Evolutionary conservation across 2,329 filamentous ascomycete species (phyloP), one percentile per base, ranked within the genome.

Genomic region (Paraconiothyrium brasiliense): DNA sequence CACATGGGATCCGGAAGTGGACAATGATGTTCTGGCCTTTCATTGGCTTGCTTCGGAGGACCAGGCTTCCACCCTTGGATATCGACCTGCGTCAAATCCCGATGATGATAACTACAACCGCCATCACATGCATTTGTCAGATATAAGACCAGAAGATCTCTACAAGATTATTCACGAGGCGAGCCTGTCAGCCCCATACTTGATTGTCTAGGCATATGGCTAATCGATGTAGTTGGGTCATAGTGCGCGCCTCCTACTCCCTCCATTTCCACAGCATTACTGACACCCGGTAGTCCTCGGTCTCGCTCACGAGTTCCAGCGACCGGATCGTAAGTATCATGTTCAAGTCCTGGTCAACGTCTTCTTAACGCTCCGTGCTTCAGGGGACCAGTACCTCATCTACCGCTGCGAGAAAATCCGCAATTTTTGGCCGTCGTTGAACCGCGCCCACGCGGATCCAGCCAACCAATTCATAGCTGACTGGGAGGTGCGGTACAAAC

Each of bases 191-290:
- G 34, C 24, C 24, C 10, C 4, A 49, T 49, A 27, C 16, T 14
- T 30, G 11, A 13, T 32, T 16, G 24, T 24, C 16, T 49, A 24
- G 14, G 10, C 24, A 30, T 22, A 16, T 16, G 30, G 4, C 10
- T 49, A n/a, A 49, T 16, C 16, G 13, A 11, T n/a, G 4, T 49
- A 49, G 47, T 32, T 49, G 47, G 47, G 47, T 7, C 47, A 49
- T 34, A 27, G 47, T 49, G 27, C 24, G 24, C 24, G 24, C 6
- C 14, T 49, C 14, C 27, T 49, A n/a, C 11, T 16, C 8, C 4
- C 27, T n/a, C 4, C 7, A 49, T 30, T 30, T 30, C 27, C 16
- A 13, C 10, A 16, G 4, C 16, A 7, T 32, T 16, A 16, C 27
- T 49, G 16, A 49, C 27, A 14, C n/a, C 3, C 24, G 11, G 14